Base-by-base conservation (phyloP, 2,329 filamentous ascomycete genomes). In the Fusarium goolgardi region DNA sequence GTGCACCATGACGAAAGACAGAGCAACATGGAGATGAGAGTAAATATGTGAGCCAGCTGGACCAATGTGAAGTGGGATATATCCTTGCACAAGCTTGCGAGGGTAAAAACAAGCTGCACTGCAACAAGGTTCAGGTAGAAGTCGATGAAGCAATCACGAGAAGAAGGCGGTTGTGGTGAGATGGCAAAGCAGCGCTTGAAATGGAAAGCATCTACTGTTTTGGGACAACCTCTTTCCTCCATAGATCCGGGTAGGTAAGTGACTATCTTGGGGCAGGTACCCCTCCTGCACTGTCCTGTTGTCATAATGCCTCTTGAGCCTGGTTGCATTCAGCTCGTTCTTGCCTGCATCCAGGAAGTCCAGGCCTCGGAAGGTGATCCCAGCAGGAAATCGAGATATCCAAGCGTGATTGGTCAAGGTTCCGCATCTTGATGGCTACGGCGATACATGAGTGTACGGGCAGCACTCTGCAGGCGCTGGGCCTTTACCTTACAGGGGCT, bases 381-480 rank as follows among this genome's bases (percentile, higher is more conserved):
- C 44, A 57, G 39, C 50, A n/a, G 27, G 44, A 51, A 52, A 50
- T 39, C 55, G 52, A 43, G 8, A 43, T 25, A 43, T 49, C 62
- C 58, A 57, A 56, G 6, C 12, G 47, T 52, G 21, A 45, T 55
- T 57, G 56, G 52, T 32, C 27, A 46, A 40, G 32, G 43, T 39
- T 44, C 46, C 29, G 65, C 59, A 69, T 57, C 67, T 69, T 55
- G 58, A 70, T 63, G 64, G 54, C 62, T 71, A 73, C 47, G 13
- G 34, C 15, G 47, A 50, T 50, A 50, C 32, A 18, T 23, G 15
- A 20, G 18, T 34, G 23, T 20, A 40, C 27, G 27, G 9, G 9
- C 70, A 74, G 72, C 59, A 65, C 64, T 55, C 39, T 58, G 66
- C 63, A 69, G 55, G 60, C 64, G 67, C 64, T 63, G 56, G 55